Evolutionary conservation across 371 early-diverging fungal genomes (phyloP).

Genomic region (Mortierella sp.): DNA sequence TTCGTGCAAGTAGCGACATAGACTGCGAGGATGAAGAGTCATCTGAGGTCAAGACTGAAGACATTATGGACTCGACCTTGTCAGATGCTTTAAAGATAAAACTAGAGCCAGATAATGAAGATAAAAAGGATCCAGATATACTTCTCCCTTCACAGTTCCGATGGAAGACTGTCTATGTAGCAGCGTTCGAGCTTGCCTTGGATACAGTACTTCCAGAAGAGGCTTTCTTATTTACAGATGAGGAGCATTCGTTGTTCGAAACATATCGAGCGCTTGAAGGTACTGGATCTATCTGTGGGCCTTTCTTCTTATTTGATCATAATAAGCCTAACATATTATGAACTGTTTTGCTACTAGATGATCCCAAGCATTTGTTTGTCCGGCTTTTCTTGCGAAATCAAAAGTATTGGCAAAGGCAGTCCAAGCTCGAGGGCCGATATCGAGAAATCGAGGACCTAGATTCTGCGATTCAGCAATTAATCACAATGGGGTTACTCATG

Average conservation of each 20-base stretch:
- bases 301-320: neutral
- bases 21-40: conserved; percentile 16
- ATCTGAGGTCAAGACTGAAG: conserved; percentile 16
- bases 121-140: conserved; percentile 15
- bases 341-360: conserved; percentile 40
- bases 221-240: conserved; percentile 62
- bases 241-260: conserved; percentile 60
- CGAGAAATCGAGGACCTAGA: conserved; percentile 38
- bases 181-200: conserved; percentile 68
- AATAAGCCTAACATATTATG: neutral
- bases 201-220: conserved; percentile 69
- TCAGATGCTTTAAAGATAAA: conserved; percentile 1
- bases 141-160: conserved; percentile 21
- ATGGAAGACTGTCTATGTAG: conserved; percentile 66
- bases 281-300: neutral
- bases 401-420: conserved; percentile 63
- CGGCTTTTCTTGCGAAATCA: conserved; percentile 75
- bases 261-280: conserved; percentile 60
- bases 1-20: neutral
- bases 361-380: conserved; percentile 70
- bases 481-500: conserved; percentile 26
- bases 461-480: conserved; percentile 25
- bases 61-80: neutral
- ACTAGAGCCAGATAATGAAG: neutral
- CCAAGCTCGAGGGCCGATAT: conserved; percentile 55